Conservation (phyloP, 148 eudicot species). For the Arctostaphylos glauca region DNA sequence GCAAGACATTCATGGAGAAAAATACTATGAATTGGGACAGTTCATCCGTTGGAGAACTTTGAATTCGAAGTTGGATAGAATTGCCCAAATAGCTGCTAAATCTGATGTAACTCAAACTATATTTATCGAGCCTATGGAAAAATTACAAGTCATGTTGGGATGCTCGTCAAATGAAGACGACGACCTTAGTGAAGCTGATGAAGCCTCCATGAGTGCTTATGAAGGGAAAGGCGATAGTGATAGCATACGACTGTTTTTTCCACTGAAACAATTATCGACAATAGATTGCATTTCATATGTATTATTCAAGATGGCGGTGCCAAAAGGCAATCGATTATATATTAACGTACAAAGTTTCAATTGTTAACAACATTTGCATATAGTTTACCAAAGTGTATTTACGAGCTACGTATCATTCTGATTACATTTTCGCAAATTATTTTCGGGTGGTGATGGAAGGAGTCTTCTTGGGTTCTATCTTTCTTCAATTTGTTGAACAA, state of each 20-base stretch:
- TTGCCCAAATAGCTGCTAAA: neutral
- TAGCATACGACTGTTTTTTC: too few species aligned
- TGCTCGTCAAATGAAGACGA: neutral
- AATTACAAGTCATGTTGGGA: neutral
- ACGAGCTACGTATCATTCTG: neutral
- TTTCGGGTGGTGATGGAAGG: neutral
- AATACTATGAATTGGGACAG: neutral
- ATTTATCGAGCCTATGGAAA: neutral
- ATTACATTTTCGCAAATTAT: too few species aligned
- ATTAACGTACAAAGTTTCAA: neutral
- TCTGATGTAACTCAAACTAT: neutral
- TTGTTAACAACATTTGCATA: neutral
- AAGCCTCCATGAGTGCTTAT: too few species aligned
- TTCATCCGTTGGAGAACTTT: neutral
- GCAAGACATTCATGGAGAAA: conserved; percentile 2
- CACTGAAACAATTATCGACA: too few species aligned
- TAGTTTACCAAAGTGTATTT: neutral
- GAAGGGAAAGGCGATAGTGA: too few species aligned
- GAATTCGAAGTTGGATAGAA: neutral
- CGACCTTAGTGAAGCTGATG: too few species aligned
- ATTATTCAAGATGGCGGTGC: too few species aligned
- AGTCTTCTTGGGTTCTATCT: neutral
- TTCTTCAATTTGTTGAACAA: neutral
- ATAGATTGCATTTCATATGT: too few species aligned
- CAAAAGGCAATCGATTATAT: too few species aligned